phyloP scores from a whole-genome alignment of 805 yeast genomes.

The Blastobotrys parvus region DNA sequence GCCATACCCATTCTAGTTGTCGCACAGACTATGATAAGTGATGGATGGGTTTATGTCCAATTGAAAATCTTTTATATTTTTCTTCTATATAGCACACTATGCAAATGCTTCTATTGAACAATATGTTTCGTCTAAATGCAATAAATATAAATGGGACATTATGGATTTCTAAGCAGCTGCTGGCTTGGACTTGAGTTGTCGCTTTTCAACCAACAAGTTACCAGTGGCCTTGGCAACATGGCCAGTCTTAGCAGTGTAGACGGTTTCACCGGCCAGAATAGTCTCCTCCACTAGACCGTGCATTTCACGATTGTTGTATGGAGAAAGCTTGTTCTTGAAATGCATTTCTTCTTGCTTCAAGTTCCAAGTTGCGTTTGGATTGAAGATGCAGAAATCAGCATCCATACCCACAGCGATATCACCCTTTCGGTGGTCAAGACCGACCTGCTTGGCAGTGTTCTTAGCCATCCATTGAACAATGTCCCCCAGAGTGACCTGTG shows the following conservation, averaged over 20 bases:
- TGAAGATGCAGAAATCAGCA: slow-evolving; percentile 83
- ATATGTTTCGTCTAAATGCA: no score
- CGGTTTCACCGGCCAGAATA: slow-evolving; percentile 63
- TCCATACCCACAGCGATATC: slow-evolving; percentile 64
- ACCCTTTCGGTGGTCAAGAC: slow-evolving; percentile 67
- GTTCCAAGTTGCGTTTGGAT: slow-evolving; percentile 46
- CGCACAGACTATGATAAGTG: no score
- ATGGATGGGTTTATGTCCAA: no score
- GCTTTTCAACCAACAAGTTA: slow-evolving; percentile 48
- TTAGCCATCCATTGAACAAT: slow-evolving; percentile 72
- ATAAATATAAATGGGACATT: no score
- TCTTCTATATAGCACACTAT: no score
- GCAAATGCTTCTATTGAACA: no score
- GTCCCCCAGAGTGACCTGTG: slow-evolving; percentile 41
- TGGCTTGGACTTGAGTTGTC: no score
- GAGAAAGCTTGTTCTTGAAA: slow-evolving; percentile 84
- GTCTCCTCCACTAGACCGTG: slow-evolving; percentile 75
- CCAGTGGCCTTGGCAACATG: slow-evolving; percentile 53
- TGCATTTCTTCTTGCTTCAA: slow-evolving; percentile 30
- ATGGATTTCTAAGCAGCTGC: no score
- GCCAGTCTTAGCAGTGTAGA: slow-evolving; percentile 49
- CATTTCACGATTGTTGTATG: slow-evolving; percentile 65
- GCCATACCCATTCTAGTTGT: no score
- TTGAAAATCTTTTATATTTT: no score
- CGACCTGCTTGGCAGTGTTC: slow-evolving; percentile 82